Conservation (phyloP, 768 basidiomycete genomes). For the Galerina sulciceps region DNA sequence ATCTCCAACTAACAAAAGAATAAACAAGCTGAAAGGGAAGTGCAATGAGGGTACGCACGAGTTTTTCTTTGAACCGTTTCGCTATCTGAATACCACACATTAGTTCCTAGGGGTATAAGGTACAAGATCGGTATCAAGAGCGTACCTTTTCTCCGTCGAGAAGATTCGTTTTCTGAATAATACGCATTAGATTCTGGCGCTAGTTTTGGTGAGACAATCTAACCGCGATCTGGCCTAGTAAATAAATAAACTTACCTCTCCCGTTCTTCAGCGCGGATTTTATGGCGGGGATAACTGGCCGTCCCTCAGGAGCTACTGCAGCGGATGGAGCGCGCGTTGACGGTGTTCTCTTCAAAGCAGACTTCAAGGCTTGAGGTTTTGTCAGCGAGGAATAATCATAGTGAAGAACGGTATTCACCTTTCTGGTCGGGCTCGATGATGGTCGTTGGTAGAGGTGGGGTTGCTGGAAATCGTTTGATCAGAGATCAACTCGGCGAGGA, state of each 20-base stretch:
- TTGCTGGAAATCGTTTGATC: not conserved
- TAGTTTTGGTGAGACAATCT: not conserved
- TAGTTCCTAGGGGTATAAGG: no score
- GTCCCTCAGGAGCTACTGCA: no score
- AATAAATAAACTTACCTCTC: not conserved
- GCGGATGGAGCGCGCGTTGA: not conserved
- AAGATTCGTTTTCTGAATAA: conserved; percentile 24
- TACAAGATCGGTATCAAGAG: not conserved
- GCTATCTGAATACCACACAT: no score
- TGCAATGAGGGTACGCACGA: no score
- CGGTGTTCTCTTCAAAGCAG: conserved; percentile 20
- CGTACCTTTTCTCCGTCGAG: conserved; percentile 10
- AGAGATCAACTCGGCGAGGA: not conserved
- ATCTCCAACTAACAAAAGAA: not conserved
- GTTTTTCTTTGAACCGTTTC: no score
- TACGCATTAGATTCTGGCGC: conserved; percentile 16
- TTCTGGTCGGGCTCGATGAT: conserved; percentile 2
- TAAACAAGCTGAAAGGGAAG: no score
- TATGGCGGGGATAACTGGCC: conserved; percentile 10
- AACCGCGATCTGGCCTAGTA: no score
- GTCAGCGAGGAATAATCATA: not conserved
- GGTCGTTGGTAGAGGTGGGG: not conserved
- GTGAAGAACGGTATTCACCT: conserved; percentile 2
- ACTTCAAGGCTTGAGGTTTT: conserved; percentile 12
- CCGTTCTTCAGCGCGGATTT: conserved; percentile 28